Base-by-base conservation (phyloP, 1,139 yeast species). In the Meyerozyma athensensis region DNA sequence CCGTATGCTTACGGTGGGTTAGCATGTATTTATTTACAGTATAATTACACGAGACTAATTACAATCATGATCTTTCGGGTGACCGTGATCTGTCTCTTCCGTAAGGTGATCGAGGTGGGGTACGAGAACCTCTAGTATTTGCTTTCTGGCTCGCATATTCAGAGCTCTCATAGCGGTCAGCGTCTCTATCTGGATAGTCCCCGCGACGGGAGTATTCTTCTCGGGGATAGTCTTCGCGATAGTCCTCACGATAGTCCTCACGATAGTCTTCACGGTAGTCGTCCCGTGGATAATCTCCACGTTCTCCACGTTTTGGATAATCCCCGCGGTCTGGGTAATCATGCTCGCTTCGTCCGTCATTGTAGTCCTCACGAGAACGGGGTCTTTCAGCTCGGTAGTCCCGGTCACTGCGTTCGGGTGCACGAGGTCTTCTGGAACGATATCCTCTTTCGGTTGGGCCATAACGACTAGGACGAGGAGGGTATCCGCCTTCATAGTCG, bases 91-190 rank as follows among this genome's bases (percentile, higher is more conserved):
- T 56, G 33, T 49, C 49, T 36, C 52, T 58, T 47, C 63, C 58
- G 39, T 57, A 56, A 12, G 71, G 71, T 10, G 71, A 64, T 49
- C 73, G 63, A 4, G 70, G 63, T 9, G 71, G 69, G 2, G 69
- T 63, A 46, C 70, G 58, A 26, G 71, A 62, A 43, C 56, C 62
- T 42, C 65, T 49, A 14, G 49, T 54, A 5, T 14, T 17, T 7
- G 32, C 10, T 8, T 28, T 28, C 14, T 28, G 23, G 23, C 10
- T 21, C 23, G 23, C 10, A 21, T 7, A 8, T 10, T 21, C 23
- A 7, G 23, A 8, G 10, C 23, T 21, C 23, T n/a, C n/a, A n/a
- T n/a, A n/a, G n/a, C n/a, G n/a, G n/a, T n/a, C n/a, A n/a, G n/a
- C n/a, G n/a, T n/a, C n/a, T n/a, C n/a, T n/a, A n/a, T n/a, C n/a